These are phyloP conservation scores for Naegleria gruberi DNA, from an alignment of 208 protist genomes.

Conservation along the genomic window DNA sequence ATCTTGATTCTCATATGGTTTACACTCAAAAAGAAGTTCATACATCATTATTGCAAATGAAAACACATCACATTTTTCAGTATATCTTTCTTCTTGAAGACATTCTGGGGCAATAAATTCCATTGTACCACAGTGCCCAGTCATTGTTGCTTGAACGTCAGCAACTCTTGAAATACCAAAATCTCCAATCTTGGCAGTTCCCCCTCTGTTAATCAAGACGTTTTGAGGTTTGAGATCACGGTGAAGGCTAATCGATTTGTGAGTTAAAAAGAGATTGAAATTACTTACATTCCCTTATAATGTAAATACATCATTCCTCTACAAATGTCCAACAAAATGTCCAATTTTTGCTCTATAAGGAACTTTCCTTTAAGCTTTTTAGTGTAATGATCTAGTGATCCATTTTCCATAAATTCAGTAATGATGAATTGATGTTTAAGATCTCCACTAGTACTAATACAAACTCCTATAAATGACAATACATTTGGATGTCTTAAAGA, in stretches of 20 bases:
- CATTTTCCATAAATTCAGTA: background rate
- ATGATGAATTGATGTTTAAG: background rate
- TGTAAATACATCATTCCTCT: slow-evolving; percentile 9
- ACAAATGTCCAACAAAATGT: background rate
- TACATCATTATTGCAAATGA: background rate
- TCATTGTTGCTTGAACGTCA: background rate
- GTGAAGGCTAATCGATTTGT: background rate
- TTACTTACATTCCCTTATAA: background rate
- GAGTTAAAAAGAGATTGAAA: too few species aligned
- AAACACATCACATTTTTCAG: background rate
- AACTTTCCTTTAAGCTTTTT: background rate
- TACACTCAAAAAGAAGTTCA: background rate
- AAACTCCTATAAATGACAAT: background rate
- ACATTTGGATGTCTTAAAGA: background rate
- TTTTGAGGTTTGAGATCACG: background rate
- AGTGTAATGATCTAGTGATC: background rate
- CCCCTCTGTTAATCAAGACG: background rate
- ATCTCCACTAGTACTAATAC: background rate
- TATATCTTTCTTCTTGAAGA: background rate
- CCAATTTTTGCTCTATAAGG: background rate
- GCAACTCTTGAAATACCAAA: background rate
- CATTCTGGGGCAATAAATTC: background rate
- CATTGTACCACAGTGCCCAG: background rate
- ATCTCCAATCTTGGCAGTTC: background rate
- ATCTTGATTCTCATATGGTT: background rate